Base-by-base conservation (phyloP, 164 flowering plant species). In the Akebia trifoliata region DNA sequence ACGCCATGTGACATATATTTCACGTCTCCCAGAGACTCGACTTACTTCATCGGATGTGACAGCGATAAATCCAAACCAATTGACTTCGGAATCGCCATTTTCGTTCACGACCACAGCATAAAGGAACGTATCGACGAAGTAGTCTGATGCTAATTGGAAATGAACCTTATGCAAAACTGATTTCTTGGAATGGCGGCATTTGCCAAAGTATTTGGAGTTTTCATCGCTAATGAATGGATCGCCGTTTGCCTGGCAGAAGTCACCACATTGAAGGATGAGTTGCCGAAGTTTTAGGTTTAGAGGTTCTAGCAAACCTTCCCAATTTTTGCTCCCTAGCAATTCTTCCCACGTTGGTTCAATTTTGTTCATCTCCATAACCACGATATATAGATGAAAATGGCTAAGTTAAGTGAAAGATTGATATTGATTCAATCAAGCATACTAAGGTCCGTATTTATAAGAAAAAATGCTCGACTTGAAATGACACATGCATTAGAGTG, bases 51-150 rank as follows among this genome's bases (percentile, higher is more conserved):
- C 93, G 20, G 78, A 59, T 45, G 84, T 76, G 18, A 74, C 80
- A 0, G 90, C 87, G 18, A 90, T 69, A 72, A 83, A 90, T 20
- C 97, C 97, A 15, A 90, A 83, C 95, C 93, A 87, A 57, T 90
- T 90, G 22, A 93, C 79, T 69, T 90, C 95, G 3, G 85, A 76
- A 68, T 86, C 90, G 90, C 97, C 83, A 1, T 78, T 58, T 42
- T 90, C 90, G n/a, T n/a, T 0, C 81, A 72, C 0, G 90, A 77
- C 76, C 0, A 95, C 86, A 48, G 81, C 92, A 65, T 90, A 90
- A 53, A 90, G 75, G 67, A 76, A 90, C 26, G 73, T 28, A 17
- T 38, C 39, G 53, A 87, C 83, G 0, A 59, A 36, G 68, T 77
- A 85, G 22, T 74, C 61, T 5, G 61, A 24, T 1, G 74, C 73